Conservation (phyloP, 2,329 filamentous ascomycete species). For the Coniochaeta prunicola region DNA sequence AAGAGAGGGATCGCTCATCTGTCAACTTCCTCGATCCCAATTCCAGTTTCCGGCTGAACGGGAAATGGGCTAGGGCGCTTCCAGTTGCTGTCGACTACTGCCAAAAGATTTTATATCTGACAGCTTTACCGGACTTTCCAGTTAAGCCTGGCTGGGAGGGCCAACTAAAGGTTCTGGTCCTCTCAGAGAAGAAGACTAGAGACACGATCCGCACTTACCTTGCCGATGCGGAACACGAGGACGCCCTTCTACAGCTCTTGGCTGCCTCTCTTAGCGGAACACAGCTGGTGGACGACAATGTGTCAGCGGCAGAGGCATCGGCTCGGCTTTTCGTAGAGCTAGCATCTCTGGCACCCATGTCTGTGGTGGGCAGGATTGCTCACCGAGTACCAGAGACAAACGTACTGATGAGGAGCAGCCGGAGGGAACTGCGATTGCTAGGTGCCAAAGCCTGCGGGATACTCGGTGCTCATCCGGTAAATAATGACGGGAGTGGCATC, state of each 20-base stretch:
- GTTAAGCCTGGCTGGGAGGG: conserved; percentile 80
- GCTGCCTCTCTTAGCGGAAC: conserved; percentile 52
- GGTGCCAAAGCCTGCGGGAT: conserved; percentile 71
- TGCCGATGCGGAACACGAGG: conserved; percentile 23
- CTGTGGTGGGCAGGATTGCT: conserved; percentile 40
- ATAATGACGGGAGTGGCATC: conserved; percentile 26
- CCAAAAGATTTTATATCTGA: conserved; percentile 43
- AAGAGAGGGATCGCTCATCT: conserved; percentile 44
- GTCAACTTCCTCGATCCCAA: neutral
- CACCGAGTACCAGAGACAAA: conserved; percentile 5
- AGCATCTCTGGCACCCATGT: conserved; percentile 24
- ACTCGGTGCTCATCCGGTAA: conserved; percentile 57
- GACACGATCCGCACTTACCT: conserved; percentile 50
- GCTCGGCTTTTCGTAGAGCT: conserved; percentile 47
- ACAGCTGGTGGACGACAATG: neutral
- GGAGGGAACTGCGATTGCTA: conserved; percentile 56
- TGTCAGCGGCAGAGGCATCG: conserved; percentile 10
- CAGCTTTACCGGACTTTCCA: conserved; percentile 40
- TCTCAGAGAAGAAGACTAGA: conserved; percentile 61
- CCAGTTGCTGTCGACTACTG: conserved; percentile 65
- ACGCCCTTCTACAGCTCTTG: conserved; percentile 36
- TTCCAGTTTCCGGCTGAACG: neutral
- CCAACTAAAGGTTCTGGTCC: conserved; percentile 65
- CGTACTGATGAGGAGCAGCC: neutral
- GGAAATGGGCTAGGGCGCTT: conserved; percentile 22